Evolutionary conservation across 2,329 filamentous ascomycete species (phyloP), one percentile per base, ranked within the genome.

Genomic region (Colletotrichum magnum): DNA sequence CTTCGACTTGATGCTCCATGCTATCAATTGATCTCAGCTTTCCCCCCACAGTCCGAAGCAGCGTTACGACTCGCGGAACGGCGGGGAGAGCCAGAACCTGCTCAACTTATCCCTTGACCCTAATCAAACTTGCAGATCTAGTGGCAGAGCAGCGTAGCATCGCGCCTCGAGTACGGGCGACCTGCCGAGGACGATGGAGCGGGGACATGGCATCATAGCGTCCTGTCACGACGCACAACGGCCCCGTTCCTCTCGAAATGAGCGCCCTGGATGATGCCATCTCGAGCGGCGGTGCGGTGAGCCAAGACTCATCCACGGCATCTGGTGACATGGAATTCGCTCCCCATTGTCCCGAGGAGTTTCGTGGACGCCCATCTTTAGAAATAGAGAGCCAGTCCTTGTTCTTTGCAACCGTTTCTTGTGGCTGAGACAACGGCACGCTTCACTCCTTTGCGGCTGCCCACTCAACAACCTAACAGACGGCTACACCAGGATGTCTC

Each of bases 401-500:
- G 50, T 18, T 41, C 16, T 18, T 15, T 24, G 26, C 26, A 13
- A 5, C 36, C 10, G 4, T 28, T 15, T 16, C 15, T 48, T 24
- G 16, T 12, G 24, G 15, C 51, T 26, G 58, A 52, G 21, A 32
- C 32, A 52, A 52, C 48, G 48, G 36, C 6, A 52, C 45, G n/a
- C 21, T 59, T 45, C 54, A n/a, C 32, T 54, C 41, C 13, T 58
- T 66, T 51, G 24, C 12, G 43, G 58, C 28, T 45, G 36, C 21
- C 21, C 21, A 43, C 48, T 43, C 58, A 26, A 28, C 18, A 26
- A 28, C 18, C 32, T 36, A 3, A 10, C 32, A 36, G 41, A 43
- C 5, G n/a, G 26, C 39, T 26, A 50, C 32, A 36, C 32, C 32
- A 69, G 66, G 28, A 71, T 71, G 69, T 64, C 69, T 58, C 69